phyloP scores from a whole-genome alignment of 345 rosid genomes.

The Toxicodendron radicans region DNA sequence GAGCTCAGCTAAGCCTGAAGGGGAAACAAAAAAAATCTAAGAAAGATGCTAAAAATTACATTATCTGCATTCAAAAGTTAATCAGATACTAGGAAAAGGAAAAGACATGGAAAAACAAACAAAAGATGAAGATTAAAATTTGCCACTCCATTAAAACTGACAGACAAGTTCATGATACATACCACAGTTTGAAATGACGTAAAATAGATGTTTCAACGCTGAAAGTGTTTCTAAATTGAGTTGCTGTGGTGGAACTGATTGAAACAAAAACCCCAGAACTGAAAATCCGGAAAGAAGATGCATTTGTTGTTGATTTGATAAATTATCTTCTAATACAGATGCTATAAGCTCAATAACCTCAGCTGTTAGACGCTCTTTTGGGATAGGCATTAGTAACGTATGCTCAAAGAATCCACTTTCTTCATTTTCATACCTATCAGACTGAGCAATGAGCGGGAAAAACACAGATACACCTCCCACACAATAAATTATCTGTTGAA shows the following conservation, averaged over 20 bases:
- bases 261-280: constrained; percentile 83
- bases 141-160: not conserved
- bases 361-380: constrained; percentile 82
- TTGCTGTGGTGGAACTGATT: constrained; percentile 81
- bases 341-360: constrained; percentile 94
- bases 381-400: constrained; percentile 51
- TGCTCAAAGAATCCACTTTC: constrained; percentile 48
- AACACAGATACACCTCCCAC: constrained; percentile 97
- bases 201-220: constrained; percentile 83
- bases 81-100: constrained; percentile 6
- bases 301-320: constrained; percentile 94
- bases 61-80: constrained; percentile 12
- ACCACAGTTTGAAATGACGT: constrained; percentile 74
- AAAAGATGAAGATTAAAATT: not conserved
- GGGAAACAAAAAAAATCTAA: constrained; percentile 15
- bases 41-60: constrained; percentile 7
- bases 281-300: constrained; percentile 88
- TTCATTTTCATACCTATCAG: constrained; percentile 75
- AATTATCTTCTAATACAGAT: constrained; percentile 89
- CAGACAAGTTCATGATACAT: constrained; percentile 31
- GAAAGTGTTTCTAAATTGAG: constrained; percentile 92
- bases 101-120: constrained; percentile 10
- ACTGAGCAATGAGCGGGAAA: constrained; percentile 85
- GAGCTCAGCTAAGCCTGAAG: constrained; percentile 70
- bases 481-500: constrained; percentile 91